Conservation (phyloP, 768 basidiomycete genomes). For the Boletus reticulatus region DNA sequence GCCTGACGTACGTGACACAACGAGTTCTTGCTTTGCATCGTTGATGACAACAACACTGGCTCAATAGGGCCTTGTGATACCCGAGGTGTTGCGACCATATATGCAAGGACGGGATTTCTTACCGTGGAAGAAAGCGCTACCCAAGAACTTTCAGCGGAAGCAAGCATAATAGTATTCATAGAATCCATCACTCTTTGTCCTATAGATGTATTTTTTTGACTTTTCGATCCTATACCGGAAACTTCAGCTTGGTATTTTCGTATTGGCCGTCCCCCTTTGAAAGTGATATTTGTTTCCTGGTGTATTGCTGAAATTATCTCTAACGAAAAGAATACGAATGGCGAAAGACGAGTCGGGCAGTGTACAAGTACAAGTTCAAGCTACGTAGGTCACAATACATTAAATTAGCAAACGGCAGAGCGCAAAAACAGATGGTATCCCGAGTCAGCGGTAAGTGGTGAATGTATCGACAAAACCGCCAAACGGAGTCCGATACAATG, state of each 20-base stretch:
- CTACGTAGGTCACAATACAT: conserved; percentile 7
- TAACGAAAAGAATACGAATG: neutral
- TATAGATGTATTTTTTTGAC: neutral
- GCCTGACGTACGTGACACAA: conserved; percentile 59
- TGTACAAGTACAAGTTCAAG: conserved; percentile 24
- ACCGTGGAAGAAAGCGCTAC: conserved; percentile 79
- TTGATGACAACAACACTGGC: neutral
- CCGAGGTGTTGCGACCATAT: conserved; percentile 87
- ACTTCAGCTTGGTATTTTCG: neutral
- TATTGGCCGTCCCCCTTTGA: no score
- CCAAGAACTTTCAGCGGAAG: conserved; percentile 77
- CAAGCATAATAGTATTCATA: conserved; percentile 38
- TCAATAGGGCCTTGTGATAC: conserved; percentile 83
- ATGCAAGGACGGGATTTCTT: conserved; percentile 95
- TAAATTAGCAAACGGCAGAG: conserved; percentile 14
- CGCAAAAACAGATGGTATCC: conserved; percentile 2
- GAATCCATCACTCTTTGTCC: neutral
- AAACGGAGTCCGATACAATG: conserved; percentile 2
- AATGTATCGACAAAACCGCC: neutral
- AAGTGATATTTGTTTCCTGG: neutral
- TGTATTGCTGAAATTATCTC: conserved; percentile 1
- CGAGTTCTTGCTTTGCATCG: neutral
- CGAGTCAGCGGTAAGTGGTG: neutral
- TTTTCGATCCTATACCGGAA: no score
- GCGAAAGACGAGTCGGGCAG: neutral